These are phyloP conservation scores for Actinidia polygama DNA, from an alignment of 179 eudicot genomes.

Conservation along the genomic window DNA sequence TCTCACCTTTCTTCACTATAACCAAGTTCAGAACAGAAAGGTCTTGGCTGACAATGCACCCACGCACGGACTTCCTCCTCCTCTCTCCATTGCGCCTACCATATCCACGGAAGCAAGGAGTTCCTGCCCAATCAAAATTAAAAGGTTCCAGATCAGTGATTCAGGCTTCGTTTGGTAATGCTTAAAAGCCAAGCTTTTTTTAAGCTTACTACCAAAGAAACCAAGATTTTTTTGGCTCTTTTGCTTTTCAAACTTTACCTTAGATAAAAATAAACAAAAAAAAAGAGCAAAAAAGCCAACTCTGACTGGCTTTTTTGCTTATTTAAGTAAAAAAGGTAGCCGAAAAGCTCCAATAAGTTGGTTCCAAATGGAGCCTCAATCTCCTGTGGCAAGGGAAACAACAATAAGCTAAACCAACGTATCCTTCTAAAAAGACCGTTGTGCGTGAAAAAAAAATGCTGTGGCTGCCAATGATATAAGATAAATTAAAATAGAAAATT, in stretches of 20 bases:
- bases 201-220: no score
- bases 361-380: no score
- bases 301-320: no score
- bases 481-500: background rate
- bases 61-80: conserved; percentile 63
- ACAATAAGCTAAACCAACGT: background rate
- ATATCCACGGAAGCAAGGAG: conserved; percentile 54
- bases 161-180: no score
- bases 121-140: conserved; percentile 31
- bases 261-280: no score
- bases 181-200: no score
- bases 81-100: conserved; percentile 60
- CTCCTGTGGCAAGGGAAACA: background rate
- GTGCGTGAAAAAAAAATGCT: background rate
- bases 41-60: conserved; percentile 62
- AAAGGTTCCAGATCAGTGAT: background rate
- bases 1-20: conserved; percentile 65
- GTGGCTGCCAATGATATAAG: background rate
- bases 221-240: no score
- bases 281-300: no score
- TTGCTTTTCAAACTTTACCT: no score
- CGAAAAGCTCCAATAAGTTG: no score
- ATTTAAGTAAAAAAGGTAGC: no score
- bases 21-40: conserved; percentile 63
- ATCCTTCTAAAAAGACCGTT: background rate